These are phyloP conservation scores for Arabidopsis suecica DNA, from an alignment of 345 rosid genomes.

Conservation along the genomic window DNA sequence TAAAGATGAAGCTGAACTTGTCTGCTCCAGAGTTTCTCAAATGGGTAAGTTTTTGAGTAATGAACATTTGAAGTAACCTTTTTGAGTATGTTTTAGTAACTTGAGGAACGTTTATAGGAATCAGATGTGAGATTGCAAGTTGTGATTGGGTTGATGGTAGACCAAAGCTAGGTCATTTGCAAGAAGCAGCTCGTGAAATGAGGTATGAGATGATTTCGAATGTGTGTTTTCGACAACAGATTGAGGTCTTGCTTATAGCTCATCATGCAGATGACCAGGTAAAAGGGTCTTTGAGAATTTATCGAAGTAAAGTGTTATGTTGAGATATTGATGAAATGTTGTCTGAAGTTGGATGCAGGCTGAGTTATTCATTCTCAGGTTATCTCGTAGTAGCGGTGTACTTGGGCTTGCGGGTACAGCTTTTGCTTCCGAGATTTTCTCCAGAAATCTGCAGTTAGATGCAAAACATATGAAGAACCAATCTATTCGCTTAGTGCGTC, in stretches of 20 bases:
- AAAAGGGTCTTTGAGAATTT: constrained; percentile 21
- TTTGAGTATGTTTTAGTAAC: constrained; percentile 7
- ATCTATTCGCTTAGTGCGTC: constrained; percentile 77
- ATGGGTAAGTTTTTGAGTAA: constrained; percentile 57
- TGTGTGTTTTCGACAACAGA: constrained; percentile 60
- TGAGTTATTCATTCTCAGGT: constrained; percentile 81
- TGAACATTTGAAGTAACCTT: not conserved
- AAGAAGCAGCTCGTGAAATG: constrained; percentile 89
- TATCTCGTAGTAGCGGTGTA: constrained; percentile 92
- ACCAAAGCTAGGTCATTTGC: constrained; percentile 88
- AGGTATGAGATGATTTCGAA: constrained; percentile 78
- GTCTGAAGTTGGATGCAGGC: constrained; percentile 65
- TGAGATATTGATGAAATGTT: constrained; percentile 24
- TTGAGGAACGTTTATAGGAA: constrained; percentile 58
- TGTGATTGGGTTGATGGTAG: constrained; percentile 84
- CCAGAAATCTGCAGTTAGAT: constrained; percentile 42
- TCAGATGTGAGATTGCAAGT: constrained; percentile 79
- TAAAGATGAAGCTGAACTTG: constrained; percentile 70
- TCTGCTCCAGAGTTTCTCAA: constrained; percentile 64
- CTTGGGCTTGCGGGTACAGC: constrained; percentile 97
- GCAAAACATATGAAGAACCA: constrained; percentile 44
- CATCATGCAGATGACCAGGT: constrained; percentile 98
- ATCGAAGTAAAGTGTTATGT: not conserved
- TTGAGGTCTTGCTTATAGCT: constrained; percentile 81
- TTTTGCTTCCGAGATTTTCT: constrained; percentile 72